phyloP scores from a whole-genome alignment of 2,329 filamentous ascomycete species.

The Trichoderma sp. region DNA sequence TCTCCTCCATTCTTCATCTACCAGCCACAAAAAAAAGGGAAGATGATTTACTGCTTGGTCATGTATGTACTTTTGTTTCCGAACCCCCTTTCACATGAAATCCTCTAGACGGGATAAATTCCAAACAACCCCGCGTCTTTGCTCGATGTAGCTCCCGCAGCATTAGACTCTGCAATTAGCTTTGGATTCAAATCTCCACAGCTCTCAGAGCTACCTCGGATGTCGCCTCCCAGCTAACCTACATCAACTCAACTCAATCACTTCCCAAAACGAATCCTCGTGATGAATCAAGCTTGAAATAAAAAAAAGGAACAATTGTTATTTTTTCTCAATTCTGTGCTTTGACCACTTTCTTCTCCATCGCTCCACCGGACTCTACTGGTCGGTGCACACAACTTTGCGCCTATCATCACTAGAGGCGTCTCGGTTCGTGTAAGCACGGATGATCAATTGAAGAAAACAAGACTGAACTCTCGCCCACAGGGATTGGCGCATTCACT shows the following conservation, averaged over 20 bases:
- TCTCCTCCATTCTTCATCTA: background rate
- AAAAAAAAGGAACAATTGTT: background rate
- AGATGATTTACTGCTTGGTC: background rate
- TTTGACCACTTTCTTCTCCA: background rate
- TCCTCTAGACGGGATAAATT: background rate
- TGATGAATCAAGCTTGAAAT: background rate
- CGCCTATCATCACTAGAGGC: background rate
- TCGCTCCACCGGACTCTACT: background rate
- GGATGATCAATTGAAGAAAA: background rate
- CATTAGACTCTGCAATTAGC: background rate
- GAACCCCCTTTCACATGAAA: background rate
- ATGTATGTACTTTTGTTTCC: background rate
- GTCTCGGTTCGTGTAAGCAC: background rate
- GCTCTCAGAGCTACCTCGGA: background rate
- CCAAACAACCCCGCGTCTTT: background rate
- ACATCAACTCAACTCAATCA: background rate
- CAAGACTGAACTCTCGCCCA: background rate
- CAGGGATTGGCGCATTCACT: background rate
- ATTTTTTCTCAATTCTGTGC: background rate
- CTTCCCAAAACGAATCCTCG: background rate
- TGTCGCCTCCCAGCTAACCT: background rate
- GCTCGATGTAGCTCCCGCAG: background rate
- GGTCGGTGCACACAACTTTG: background rate
- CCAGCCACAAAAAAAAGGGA: background rate
- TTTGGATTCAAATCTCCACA: background rate